These are phyloP conservation scores for Sarocladiaceae sp. DNA, from an alignment of 2,329 filamentous ascomycete species.

Conservation along the genomic window DNA sequence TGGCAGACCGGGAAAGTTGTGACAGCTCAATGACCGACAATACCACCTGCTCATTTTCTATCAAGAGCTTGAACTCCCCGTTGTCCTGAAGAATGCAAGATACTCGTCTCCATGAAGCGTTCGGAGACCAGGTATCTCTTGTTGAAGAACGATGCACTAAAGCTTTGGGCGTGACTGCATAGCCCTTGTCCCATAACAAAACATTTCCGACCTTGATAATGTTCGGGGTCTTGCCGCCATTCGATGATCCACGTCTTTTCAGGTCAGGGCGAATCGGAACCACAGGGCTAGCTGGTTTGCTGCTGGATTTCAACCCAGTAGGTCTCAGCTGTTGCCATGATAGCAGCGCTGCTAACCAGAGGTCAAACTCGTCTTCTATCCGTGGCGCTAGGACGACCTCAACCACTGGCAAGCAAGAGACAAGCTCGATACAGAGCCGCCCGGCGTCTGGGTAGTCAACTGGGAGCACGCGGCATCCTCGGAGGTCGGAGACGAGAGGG, in stretches of 20 bases:
- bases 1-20: constrained; percentile 81
- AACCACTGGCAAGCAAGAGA: constrained; percentile 47
- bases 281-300: constrained; percentile 26
- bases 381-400: constrained; percentile 64
- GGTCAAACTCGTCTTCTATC: constrained; percentile 63
- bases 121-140: constrained; percentile 47
- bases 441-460: constrained; percentile 42
- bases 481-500: constrained; percentile 66
- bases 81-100: constrained; percentile 95
- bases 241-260: constrained; percentile 34
- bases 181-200: constrained; percentile 82
- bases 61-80: constrained; percentile 86
- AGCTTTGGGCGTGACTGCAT: constrained; percentile 48
- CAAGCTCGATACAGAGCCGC: constrained; percentile 49
- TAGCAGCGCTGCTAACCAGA: constrained; percentile 75
- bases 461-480: constrained; percentile 66
- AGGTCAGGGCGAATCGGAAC: constrained; percentile 37
- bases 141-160: constrained; percentile 56
- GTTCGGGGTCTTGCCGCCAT: constrained; percentile 41
- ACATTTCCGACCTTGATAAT: constrained; percentile 96
- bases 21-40: constrained; percentile 83
- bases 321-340: constrained; percentile 74
- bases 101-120: constrained; percentile 75
- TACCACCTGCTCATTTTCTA: constrained; percentile 76
- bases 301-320: constrained; percentile 48